Percentiles rank a stretch among this genome's conserved stretches.
Evolutionary conservation across 2,329 filamentous ascomycete species (phyloP).

Genomic region (Aspergillus terreus): DNA sequence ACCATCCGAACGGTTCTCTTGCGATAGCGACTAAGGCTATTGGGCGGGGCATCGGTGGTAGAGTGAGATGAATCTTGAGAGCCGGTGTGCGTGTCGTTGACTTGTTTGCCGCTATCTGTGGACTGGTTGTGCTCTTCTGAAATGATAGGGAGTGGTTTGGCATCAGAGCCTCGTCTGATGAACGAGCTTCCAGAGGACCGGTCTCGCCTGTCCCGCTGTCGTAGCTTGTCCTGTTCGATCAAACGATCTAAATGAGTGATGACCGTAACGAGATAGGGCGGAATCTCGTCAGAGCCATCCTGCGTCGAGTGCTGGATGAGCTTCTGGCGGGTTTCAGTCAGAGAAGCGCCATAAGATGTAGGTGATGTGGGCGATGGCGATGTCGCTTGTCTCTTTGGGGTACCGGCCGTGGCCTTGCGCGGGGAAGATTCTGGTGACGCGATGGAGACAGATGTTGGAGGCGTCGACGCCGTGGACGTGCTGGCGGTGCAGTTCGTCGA

Average conservation of each 20-base stretch:
- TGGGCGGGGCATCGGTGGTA: conserved; percentile 4
- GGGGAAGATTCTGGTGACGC: conserved; percentile 25
- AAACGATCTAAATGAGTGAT: conserved; percentile 58
- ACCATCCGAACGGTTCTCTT: conserved; percentile 56
- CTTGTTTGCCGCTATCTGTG: conserved; percentile 6
- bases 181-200: conserved; percentile 15
- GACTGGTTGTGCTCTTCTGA: conserved; percentile 43
- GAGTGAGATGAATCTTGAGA: conserved; percentile 3
- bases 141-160: conserved; percentile 46
- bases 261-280: conserved; percentile 55
- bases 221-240: conserved; percentile 42
- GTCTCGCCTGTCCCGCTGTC: conserved; percentile 3
- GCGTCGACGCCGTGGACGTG: conserved; percentile 44
- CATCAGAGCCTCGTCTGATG: conserved; percentile 13
- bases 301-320: conserved; percentile 50
- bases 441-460: conserved; percentile 45
- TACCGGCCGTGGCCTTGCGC: conserved; percentile 12
- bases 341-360: conserved; percentile 49
- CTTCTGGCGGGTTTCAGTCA: conserved; percentile 57
- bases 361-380: conserved; percentile 42
- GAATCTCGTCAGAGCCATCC: conserved; percentile 43
- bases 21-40: conserved; percentile 18
- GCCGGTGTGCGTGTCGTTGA: conserved; percentile 2
- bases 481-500: conserved; percentile 48
- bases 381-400: conserved; percentile 36